Evolutionary conservation across 257 asterid species (phyloP).

Genomic region (Asclepias syriaca): DNA sequence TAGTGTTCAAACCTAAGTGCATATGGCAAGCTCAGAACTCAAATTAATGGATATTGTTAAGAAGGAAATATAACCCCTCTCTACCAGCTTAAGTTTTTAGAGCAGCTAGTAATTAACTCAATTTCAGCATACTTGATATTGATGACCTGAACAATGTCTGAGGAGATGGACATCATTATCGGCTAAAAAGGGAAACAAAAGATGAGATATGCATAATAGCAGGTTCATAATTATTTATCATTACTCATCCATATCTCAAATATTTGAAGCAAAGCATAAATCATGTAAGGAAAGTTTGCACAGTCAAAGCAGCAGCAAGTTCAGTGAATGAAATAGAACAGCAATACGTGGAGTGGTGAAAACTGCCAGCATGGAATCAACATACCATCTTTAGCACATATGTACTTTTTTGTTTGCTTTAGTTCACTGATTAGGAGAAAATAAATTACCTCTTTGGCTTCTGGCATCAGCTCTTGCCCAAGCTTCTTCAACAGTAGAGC

Average conservation of each 20-base stretch:
- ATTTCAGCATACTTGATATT: not conserved
- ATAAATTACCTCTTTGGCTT: constrained; percentile 81
- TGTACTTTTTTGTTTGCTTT: not conserved
- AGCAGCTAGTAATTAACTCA: too few relatives aligned
- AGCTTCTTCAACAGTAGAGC: constrained; percentile 85
- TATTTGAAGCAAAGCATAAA: not conserved
- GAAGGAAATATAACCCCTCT: too few relatives aligned
- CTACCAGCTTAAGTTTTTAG: too few relatives aligned
- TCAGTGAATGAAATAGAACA: constrained; percentile 1
- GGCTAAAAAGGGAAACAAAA: not conserved
- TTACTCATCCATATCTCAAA: not conserved
- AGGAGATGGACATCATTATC: not conserved
- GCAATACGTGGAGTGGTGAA: not conserved
- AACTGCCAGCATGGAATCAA: not conserved
- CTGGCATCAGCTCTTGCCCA: constrained; percentile 92
- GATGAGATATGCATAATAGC: not conserved
- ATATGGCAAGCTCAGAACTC: not conserved
- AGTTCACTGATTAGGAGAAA: constrained; percentile 6
- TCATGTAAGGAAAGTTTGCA: not conserved
- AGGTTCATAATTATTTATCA: not conserved
- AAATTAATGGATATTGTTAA: not conserved
- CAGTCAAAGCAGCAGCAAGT: not conserved
- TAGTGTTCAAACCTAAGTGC: not conserved
- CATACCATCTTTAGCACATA: not conserved
- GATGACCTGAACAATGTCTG: not conserved